Evolutionary conservation across 2,329 filamentous ascomycete species (phyloP), one percentile per base, ranked within the genome.

Genomic region (Blastomyces silverae): DNA sequence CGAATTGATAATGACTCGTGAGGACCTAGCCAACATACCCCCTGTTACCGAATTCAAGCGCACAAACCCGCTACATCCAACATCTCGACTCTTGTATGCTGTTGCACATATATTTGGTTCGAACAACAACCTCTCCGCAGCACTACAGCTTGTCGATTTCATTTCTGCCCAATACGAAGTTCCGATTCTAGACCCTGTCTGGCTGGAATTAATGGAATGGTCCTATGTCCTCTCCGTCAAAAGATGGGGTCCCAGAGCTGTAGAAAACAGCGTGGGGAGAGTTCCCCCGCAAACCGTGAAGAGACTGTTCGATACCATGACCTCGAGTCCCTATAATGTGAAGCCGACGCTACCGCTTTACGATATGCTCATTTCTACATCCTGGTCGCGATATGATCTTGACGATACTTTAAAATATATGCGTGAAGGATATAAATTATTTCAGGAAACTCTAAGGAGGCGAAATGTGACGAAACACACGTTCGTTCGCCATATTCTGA

Each of bases 21-120:
- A 73, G 11, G 76, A 78, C 55, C 70, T 71, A 56, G 71, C 70
- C n/a, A 66, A 67, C 5, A 66, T 76, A 22, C 71, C 74, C 15
- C 71, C 73, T 0, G 73, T 79, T n/a, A 78, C 72, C 39, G 70
- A 71, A 1, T 81, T 84, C 55, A 72, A 78, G 0, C 70, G 69
- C 0, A 78, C 80, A 37, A 87, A 84, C 0, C 82, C 84, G 8
- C 74, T 88, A 42, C 78, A 80, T 61, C 90, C 90, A 1, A 85
- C 83, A 0, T 67, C 73, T 8, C 77, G 79, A 1, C 79, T 92
- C 0, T 79, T 93, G 28, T 79, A 84, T 64, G 83, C 87, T 10
- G 77, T 92, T n/a, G 87, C 88, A 6, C 86, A 91, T 71, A 79
- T 81, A 0, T 89, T 88, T 67, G 84, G 88, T n/a, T 82, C 81